phyloP scores from a whole-genome alignment of 2,329 filamentous ascomycete species.

The Talaromyces sp. region DNA sequence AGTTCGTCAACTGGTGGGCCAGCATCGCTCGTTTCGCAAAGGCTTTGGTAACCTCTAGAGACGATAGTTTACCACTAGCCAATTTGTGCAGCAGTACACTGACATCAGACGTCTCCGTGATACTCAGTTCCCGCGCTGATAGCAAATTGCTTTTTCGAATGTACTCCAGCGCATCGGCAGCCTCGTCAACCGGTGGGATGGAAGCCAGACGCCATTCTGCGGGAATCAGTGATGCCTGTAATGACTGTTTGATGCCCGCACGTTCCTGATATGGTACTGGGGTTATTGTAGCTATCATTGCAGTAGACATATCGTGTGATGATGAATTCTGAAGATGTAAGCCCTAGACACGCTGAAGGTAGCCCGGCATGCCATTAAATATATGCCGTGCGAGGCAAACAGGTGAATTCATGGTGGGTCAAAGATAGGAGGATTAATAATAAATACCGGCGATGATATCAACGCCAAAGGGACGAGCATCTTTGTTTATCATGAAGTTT shows the following conservation, averaged over 20 bases:
- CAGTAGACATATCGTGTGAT: not conserved
- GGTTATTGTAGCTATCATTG: not conserved
- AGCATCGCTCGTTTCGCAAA: constrained; percentile 55
- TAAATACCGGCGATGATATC: constrained; percentile 1
- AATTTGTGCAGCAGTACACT: constrained; percentile 32
- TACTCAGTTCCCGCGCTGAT: constrained; percentile 21
- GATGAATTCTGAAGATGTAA: not conserved
- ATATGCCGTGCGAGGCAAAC: not conserved
- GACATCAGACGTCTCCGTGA: constrained; percentile 26
- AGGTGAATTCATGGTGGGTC: not conserved
- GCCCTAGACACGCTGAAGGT: not conserved
- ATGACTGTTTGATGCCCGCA: constrained; percentile 24
- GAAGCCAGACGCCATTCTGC: constrained; percentile 25
- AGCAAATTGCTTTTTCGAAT: constrained; percentile 18
- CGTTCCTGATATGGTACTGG: constrained; percentile 22
- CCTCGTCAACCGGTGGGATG: constrained; percentile 22
- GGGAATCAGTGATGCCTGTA: constrained; percentile 23
- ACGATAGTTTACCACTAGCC: constrained; percentile 43
- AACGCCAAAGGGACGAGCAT: not conserved
- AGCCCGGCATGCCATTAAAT: not conserved
- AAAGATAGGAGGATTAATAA: constrained; percentile 1
- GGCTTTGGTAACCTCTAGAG: constrained; percentile 48
- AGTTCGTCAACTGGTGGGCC: constrained; percentile 43
- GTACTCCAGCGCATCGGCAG: constrained; percentile 22
- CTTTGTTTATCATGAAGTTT: constrained; percentile 1